Conservation (phyloP, 2,329 filamentous ascomycete species). For the Fusarium piperis region DNA sequence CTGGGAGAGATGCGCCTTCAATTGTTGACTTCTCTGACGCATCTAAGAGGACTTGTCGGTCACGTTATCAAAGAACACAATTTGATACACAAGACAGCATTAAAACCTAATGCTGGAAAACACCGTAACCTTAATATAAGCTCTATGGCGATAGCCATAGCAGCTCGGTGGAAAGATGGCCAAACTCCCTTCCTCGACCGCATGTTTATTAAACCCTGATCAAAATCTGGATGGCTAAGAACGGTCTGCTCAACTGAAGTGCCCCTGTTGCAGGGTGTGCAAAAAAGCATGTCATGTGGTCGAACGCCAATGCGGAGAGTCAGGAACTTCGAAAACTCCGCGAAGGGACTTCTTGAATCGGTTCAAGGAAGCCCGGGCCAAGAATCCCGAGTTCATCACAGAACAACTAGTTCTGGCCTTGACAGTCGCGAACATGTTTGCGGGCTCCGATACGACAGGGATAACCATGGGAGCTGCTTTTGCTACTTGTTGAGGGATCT, state of each 20-base stretch:
- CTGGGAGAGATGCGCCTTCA: background rate
- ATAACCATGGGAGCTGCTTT: conserved; percentile 75
- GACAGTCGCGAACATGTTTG: conserved; percentile 74
- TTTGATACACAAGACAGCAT: too few relatives aligned
- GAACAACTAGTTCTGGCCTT: conserved; percentile 69
- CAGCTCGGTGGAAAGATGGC: too few relatives aligned
- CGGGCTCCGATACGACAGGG: conserved; percentile 81
- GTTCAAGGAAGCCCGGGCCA: conserved; percentile 73
- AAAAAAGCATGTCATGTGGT: conserved; percentile 71
- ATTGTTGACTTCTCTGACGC: too few relatives aligned
- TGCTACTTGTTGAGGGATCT: conserved; percentile 77
- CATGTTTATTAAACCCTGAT: conserved; percentile 78
- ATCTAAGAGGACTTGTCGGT: too few relatives aligned
- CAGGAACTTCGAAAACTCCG: conserved; percentile 46
- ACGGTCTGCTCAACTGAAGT: conserved; percentile 72
- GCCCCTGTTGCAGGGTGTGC: conserved; percentile 78
- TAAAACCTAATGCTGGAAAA: too few relatives aligned
- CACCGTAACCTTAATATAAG: too few relatives aligned
- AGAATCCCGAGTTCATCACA: conserved; percentile 75
- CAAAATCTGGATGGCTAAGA: conserved; percentile 71
- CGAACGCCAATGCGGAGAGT: conserved; percentile 61
- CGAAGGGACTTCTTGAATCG: conserved; percentile 71
- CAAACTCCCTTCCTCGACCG: conserved; percentile 78
- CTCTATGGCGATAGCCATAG: too few relatives aligned
- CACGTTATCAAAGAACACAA: too few relatives aligned